A percentile compares a stretch with the other conserved stretches of the same genome.
These are phyloP conservation scores for Fraxinus greggii DNA, from an alignment of 305 asterid species.

Conservation along the genomic window DNA sequence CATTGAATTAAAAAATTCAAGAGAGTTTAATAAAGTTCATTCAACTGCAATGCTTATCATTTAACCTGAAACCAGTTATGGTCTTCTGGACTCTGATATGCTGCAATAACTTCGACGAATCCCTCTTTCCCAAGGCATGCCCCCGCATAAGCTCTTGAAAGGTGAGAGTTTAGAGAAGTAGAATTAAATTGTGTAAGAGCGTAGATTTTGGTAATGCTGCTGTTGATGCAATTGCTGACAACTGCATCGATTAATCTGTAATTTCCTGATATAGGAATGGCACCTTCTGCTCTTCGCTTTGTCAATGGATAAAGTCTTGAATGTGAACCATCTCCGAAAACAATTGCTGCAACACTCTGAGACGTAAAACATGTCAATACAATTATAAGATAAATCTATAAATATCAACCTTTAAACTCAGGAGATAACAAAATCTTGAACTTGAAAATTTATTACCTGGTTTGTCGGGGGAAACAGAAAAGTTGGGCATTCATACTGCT, in stretches of 20 bases:
- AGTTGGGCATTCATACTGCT: conserved; percentile 32
- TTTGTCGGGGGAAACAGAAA: conserved; percentile 50
- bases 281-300: conserved; percentile 75
- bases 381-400: conserved; percentile 18
- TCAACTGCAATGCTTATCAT: background rate
- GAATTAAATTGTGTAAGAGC: conserved; percentile 86
- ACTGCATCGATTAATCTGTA: conserved; percentile 77
- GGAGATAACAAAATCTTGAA: background rate
- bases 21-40: background rate
- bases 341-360: conserved; percentile 92
- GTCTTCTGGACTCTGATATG: conserved; percentile 81
- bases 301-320: conserved; percentile 72
- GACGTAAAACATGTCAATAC: conserved; percentile 16
- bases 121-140: conserved; percentile 58
- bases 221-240: conserved; percentile 86
- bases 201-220: conserved; percentile 65
- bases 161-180: conserved; percentile 80
- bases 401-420: background rate
- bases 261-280: conserved; percentile 80
- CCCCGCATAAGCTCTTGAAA: conserved; percentile 69
- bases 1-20: background rate
- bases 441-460: conserved; percentile 42
- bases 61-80: conserved; percentile 80
- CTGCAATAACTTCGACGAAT: conserved; percentile 80
- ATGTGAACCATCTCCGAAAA: conserved; percentile 78